Evolutionary conservation across 1,139 yeast genomes (phyloP).

Genomic region (Chernovozyma aurita): DNA sequence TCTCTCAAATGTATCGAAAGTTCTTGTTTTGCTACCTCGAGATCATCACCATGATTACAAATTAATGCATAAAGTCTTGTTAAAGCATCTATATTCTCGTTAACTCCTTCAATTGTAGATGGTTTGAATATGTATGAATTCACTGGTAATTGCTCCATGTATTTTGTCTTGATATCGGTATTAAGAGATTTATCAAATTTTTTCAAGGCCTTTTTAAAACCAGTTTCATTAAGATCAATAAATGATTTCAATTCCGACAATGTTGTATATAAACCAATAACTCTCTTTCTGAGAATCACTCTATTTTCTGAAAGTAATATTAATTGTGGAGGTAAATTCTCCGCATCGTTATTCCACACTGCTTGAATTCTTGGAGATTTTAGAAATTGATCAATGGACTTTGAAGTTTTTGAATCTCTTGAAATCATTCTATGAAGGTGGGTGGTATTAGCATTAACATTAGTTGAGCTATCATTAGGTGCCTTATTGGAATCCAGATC

Average conservation of each 20-base stretch:
- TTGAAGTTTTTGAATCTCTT: conserved; percentile 18
- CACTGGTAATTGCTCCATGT: conserved; percentile 28
- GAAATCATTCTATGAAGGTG: conserved; percentile 2
- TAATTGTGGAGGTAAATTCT: conserved; percentile 37
- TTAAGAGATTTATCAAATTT: conserved; percentile 64
- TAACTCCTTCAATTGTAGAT: conserved; percentile 41
- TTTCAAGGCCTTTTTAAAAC: conserved; percentile 63
- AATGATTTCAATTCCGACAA: conserved; percentile 62
- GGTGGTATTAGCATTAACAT: conserved; percentile 9
- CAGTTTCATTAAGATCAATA: conserved; percentile 63
- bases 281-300: conserved; percentile 52
- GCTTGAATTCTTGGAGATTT: conserved; percentile 36
- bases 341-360: conserved; percentile 29
- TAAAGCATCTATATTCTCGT: conserved; percentile 34
- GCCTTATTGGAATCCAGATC: conserved; percentile 8
- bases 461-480: conserved; percentile 1
- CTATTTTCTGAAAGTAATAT: conserved; percentile 39
- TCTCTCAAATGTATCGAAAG: conserved; percentile 62
- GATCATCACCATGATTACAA: conserved; percentile 37
- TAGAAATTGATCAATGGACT: conserved; percentile 35
- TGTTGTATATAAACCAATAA: conserved; percentile 54
- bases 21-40: conserved; percentile 42
- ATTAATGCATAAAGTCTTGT: conserved; percentile 37
- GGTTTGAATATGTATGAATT: conserved; percentile 32
- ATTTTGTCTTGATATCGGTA: conserved; percentile 35